A percentile compares a stretch with the other conserved stretches of the same genome.
Conservation (phyloP, 805 yeast species). For the Wickerhamiella azyma region DNA sequence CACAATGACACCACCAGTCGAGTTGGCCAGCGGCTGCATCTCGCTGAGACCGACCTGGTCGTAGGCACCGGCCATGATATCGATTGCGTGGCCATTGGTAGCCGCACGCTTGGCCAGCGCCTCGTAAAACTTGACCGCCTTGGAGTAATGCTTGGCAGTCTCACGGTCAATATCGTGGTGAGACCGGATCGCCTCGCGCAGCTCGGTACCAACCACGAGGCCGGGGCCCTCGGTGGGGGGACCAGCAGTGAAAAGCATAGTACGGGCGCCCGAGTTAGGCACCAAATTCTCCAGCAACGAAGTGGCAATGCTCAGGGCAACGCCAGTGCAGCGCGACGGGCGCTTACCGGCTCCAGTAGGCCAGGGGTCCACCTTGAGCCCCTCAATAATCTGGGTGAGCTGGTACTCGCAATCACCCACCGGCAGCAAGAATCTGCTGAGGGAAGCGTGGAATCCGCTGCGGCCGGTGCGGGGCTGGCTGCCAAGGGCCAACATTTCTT, state of each 20-base stretch:
- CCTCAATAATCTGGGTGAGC: conserved; percentile 65
- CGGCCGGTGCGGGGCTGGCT: conserved; percentile 1
- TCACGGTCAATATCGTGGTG: conserved; percentile 94
- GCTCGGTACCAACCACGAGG: conserved; percentile 75
- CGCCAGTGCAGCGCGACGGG: conserved; percentile 83
- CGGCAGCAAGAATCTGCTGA: conserved; percentile 58
- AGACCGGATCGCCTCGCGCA: conserved; percentile 93
- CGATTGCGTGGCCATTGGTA: conserved; percentile 64
- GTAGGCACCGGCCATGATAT: conserved; percentile 87
- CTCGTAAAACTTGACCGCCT: conserved; percentile 73
- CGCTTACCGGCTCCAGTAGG: conserved; percentile 63
- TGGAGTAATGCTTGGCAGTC: conserved; percentile 71
- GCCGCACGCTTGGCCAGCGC: conserved; percentile 59
- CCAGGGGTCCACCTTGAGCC: conserved; percentile 76
- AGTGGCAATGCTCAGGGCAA: conserved; percentile 77
- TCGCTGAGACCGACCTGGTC: conserved; percentile 93
- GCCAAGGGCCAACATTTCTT: conserved; percentile 45
- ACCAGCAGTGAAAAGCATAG: conserved; percentile 85
- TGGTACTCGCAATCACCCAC: conserved; percentile 70
- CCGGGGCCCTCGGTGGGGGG: conserved; percentile 95
- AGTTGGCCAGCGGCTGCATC: conserved; percentile 74
- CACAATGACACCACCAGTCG: conserved; percentile 81
- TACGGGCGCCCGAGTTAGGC: conserved; percentile 76
- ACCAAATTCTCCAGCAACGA: conserved; percentile 68
- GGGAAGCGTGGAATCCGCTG: conserved; percentile 24